phyloP scores from a whole-genome alignment of 768 basidiomycete species.

The Tricholoma furcatifolium region DNA sequence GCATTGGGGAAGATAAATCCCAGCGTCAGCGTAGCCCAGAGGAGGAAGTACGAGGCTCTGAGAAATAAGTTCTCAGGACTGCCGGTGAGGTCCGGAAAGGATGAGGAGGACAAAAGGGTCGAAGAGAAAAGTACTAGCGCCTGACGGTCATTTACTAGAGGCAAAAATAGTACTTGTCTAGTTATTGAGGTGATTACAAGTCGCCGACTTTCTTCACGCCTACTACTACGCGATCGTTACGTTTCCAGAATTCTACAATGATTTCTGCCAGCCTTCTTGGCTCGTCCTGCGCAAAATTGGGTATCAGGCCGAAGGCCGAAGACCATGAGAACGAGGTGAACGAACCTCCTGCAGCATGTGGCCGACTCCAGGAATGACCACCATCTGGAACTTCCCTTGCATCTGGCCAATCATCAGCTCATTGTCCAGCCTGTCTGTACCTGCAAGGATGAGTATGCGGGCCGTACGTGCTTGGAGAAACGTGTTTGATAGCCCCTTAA shows the following conservation, averaged over 20 bases:
- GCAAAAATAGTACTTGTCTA: not conserved
- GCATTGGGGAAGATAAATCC: constrained; percentile 84
- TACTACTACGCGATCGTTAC: constrained; percentile 73
- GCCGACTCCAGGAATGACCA: constrained; percentile 82
- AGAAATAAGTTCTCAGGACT: constrained; percentile 83
- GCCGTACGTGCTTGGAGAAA: constrained; percentile 82
- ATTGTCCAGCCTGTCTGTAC: constrained; percentile 88
- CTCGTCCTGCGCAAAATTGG: constrained; percentile 68
- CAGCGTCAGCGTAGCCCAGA: constrained; percentile 80
- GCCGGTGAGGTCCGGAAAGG: constrained; percentile 50
- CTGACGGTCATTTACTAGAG: not conserved
- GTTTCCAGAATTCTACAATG: constrained; percentile 85
- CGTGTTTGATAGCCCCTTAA: constrained; percentile 71
- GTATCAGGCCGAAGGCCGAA: not conserved
- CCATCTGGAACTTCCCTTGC: constrained; percentile 95
- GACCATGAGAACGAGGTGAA: constrained; percentile 7
- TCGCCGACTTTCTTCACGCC: constrained; percentile 63
- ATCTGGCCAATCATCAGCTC: constrained; percentile 96
- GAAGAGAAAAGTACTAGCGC: constrained; percentile 18
- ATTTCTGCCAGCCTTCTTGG: constrained; percentile 78
- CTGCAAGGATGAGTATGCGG: constrained; percentile 86
- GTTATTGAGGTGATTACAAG: constrained; percentile 6
- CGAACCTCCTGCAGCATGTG: constrained; percentile 93
- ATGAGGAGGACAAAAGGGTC: constrained; percentile 37
- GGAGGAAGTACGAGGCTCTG: constrained; percentile 79